These are phyloP conservation scores for Blepharisma japonicum DNA, from an alignment of 73 alveolate species.

Conservation along the genomic window DNA sequence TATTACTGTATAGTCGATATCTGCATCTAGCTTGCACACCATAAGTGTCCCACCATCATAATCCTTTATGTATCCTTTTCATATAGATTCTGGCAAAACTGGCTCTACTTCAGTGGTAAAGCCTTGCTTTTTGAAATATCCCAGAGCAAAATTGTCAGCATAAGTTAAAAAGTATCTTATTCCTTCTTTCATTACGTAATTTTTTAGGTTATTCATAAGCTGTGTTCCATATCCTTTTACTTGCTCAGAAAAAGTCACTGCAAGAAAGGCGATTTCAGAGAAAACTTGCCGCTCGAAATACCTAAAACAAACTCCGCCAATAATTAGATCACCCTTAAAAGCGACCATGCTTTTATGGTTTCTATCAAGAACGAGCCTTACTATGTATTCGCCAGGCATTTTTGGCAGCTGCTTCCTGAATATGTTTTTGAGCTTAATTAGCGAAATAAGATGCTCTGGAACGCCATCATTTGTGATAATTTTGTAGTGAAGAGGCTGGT, in stretches of 20 bases:
- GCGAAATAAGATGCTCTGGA: slow-evolving; percentile 44
- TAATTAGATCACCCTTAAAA: slow-evolving; percentile 54
- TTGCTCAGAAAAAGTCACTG: slow-evolving; percentile 81
- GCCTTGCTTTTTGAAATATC: slow-evolving; percentile 91
- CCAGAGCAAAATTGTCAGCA: slow-evolving; percentile 97
- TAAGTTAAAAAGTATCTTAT: slow-evolving; percentile 90
- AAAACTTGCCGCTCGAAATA: slow-evolving; percentile 75
- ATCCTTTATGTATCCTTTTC: slow-evolving; percentile 94
- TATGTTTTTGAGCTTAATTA: slow-evolving; percentile 85
- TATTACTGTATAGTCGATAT: background rate
- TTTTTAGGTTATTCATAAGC: slow-evolving; percentile 92
- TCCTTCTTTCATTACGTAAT: slow-evolving; percentile 73
- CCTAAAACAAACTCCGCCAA: slow-evolving; percentile 79
- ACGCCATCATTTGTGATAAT: slow-evolving; percentile 9
- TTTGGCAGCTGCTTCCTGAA: slow-evolving; percentile 93
- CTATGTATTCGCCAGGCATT: slow-evolving; percentile 97
- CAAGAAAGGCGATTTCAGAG: slow-evolving; percentile 95
- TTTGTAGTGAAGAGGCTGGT: background rate
- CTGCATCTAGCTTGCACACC: background rate
- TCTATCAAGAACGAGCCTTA: slow-evolving; percentile 87
- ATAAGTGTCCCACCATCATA: slow-evolving; percentile 84
- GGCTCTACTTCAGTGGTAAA: slow-evolving; percentile 67
- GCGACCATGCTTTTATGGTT: slow-evolving; percentile 88
- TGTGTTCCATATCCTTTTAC: slow-evolving; percentile 95
- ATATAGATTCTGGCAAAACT: slow-evolving; percentile 75